A percentile compares a stretch with the other conserved stretches of the same genome.
phyloP scores from a whole-genome alignment of 2,329 filamentous ascomycete species.

The Bipolaris zeicola region DNA sequence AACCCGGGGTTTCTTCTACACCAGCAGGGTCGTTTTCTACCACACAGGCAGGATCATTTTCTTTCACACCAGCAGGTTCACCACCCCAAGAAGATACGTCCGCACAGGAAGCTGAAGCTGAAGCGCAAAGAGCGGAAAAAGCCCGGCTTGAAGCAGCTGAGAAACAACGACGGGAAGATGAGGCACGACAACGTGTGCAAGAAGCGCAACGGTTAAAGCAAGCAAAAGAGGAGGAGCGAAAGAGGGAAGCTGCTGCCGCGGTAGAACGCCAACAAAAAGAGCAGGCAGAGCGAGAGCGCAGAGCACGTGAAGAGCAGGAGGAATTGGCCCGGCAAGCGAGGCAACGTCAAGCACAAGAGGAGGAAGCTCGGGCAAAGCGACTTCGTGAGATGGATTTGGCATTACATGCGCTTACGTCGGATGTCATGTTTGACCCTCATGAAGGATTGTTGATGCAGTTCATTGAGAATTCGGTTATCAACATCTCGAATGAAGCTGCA shows the following conservation, averaged over 20 bases:
- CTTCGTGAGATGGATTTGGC: conserved; percentile 26
- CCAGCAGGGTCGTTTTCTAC: conserved; percentile 18
- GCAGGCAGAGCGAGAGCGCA: conserved; percentile 22
- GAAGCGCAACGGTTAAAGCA: conserved; percentile 18
- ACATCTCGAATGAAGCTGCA: conserved; percentile 43
- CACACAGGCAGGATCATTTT: conserved; percentile 13
- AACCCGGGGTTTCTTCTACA: conserved; percentile 21
- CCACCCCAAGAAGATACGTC: conserved; percentile 15
- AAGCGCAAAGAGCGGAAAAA: conserved; percentile 14
- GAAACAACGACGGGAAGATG: conserved; percentile 17
- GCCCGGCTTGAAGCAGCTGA: conserved; percentile 18
- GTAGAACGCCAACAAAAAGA: conserved; percentile 21
- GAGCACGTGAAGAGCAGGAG: conserved; percentile 27
- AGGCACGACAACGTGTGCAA: conserved; percentile 18
- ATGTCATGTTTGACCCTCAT: conserved; percentile 46
- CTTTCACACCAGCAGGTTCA: conserved; percentile 23
- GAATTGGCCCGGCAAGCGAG: conserved; percentile 26
- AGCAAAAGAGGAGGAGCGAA: conserved; percentile 21
- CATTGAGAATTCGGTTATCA: conserved; percentile 48
- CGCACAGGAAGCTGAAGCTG: conserved; percentile 16
- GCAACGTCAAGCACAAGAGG: conserved; percentile 26
- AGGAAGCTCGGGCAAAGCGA: conserved; percentile 24
- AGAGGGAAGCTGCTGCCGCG: conserved; percentile 14
- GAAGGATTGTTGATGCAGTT: conserved; percentile 54
- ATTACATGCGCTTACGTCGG: conserved; percentile 43